Evolutionary conservation across 2,329 filamentous ascomycete species (phyloP).

Genomic region (Zasmidium cellare): DNA sequence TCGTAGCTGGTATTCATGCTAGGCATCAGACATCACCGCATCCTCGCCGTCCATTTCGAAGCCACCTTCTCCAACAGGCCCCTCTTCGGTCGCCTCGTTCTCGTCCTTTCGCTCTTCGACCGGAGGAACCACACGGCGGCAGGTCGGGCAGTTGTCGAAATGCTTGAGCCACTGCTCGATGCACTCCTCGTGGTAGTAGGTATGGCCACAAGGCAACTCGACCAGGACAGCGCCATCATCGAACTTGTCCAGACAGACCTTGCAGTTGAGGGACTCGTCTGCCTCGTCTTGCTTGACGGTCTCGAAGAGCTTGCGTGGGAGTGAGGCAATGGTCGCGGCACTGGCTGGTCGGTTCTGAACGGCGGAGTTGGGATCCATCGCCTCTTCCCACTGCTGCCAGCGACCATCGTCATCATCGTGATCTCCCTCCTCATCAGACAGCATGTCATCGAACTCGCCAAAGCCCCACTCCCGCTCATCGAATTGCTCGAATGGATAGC

Average conservation of each 20-base stretch:
- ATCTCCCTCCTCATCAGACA: conserved; percentile 13
- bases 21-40: conserved; percentile 3
- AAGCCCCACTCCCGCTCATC: conserved; percentile 31
- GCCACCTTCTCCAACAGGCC: not conserved
- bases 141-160: conserved; percentile 25
- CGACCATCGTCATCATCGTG: conserved; percentile 10
- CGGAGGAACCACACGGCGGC: conserved; percentile 17
- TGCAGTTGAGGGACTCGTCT: conserved; percentile 15
- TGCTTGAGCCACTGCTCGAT: conserved; percentile 24
- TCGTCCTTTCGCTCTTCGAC: not conserved
- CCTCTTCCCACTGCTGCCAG: conserved; percentile 26
- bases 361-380: conserved; percentile 25
- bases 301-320: conserved; percentile 17
- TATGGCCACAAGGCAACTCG: conserved; percentile 25
- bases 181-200: conserved; percentile 22
- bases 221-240: conserved; percentile 16
- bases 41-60: not conserved
- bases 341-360: conserved; percentile 16
- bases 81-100: not conserved
- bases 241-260: conserved; percentile 19
- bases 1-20: not conserved
- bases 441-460: conserved; percentile 27
- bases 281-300: conserved; percentile 9
- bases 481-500: conserved; percentile 26
- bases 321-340: conserved; percentile 19